Conservation (phyloP, 768 basidiomycete species). For the Chalciporus pseudorubinellus region DNA sequence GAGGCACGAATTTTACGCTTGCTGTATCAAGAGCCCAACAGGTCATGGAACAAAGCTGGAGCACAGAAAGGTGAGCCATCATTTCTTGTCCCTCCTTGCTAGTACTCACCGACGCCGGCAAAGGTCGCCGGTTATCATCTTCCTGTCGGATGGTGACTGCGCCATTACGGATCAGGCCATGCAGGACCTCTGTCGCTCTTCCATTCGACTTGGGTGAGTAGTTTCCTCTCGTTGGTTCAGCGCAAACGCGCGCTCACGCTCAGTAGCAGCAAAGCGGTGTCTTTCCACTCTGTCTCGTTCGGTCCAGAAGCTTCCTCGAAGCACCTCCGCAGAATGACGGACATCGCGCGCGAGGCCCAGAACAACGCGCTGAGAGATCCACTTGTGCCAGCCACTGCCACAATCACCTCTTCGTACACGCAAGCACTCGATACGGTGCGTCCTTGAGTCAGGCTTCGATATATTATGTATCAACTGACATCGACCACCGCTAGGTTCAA, state of each 20-base stretch:
- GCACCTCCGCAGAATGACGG: slow-evolving; percentile 47
- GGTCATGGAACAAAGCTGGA: slow-evolving; percentile 49
- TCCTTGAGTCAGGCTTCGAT: neutral
- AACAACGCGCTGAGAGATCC: slow-evolving; percentile 42
- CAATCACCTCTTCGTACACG: slow-evolving; percentile 45
- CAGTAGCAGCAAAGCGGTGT: slow-evolving; percentile 46
- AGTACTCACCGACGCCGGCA: neutral
- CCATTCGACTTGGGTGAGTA: slow-evolving; percentile 44
- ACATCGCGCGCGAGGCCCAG: slow-evolving; percentile 49
- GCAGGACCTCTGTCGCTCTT: slow-evolving; percentile 40
- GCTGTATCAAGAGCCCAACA: slow-evolving; percentile 39
- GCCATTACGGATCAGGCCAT: slow-evolving; percentile 35
- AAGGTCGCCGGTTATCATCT: slow-evolving; percentile 35
- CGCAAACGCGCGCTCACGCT: neutral
- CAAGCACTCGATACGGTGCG: slow-evolving; percentile 51
- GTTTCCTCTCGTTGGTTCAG: too few species aligned
- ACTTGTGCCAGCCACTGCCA: slow-evolving; percentile 29
- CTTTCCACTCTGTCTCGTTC: slow-evolving; percentile 59
- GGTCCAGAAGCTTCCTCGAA: slow-evolving; percentile 31
- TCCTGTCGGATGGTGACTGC: slow-evolving; percentile 50
- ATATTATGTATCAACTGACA: too few species aligned
- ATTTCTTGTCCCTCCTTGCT: neutral
- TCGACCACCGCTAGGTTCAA: slow-evolving; percentile 38
- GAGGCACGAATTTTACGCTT: slow-evolving; percentile 43
- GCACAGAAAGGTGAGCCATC: slow-evolving; percentile 41